Evolutionary conservation across 495 filamentous ascomycete genomes (phyloP).

Genomic region (Clavariopsis aquatica): DNA sequence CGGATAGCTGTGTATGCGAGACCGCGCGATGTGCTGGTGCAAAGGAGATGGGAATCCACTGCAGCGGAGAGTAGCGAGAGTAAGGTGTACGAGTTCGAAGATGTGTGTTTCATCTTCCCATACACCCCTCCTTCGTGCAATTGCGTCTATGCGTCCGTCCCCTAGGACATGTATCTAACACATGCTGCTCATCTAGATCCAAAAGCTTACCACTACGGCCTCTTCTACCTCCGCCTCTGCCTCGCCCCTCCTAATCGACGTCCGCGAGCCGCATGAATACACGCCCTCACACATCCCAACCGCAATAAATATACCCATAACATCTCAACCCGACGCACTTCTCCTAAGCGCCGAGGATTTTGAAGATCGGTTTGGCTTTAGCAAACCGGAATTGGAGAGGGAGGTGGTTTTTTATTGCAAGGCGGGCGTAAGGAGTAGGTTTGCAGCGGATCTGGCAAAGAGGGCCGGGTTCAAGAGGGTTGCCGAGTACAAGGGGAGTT

Average conservation of each 20-base stretch:
- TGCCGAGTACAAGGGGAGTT: conserved; percentile 85
- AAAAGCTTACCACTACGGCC: neutral
- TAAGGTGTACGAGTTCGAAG: conserved; percentile 27
- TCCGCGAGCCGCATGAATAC: conserved; percentile 84
- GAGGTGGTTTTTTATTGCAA: conserved; percentile 91
- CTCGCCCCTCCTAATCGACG: conserved; percentile 52
- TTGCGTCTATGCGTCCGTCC: no score
- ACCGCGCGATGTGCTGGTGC: neutral
- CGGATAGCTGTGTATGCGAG: neutral
- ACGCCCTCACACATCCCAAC: conserved; percentile 71
- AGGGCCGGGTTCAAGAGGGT: conserved; percentile 73
- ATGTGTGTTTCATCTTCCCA: no score
- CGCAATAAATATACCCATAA: conserved; percentile 77
- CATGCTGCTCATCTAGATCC: conserved; percentile 2
- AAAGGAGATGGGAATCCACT: conserved; percentile 21
- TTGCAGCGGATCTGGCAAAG: conserved; percentile 78
- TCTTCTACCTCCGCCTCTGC: conserved; percentile 6
- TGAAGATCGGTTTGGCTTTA: conserved; percentile 67
- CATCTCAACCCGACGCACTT: conserved; percentile 72
- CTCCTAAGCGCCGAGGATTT: conserved; percentile 77
- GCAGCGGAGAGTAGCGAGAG: conserved; percentile 5
- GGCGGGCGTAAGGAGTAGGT: conserved; percentile 76
- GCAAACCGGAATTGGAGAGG: conserved; percentile 56
- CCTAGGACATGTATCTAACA: neutral
- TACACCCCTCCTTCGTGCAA: neutral